These are phyloP conservation scores for Colletotrichum tabaci DNA, from an alignment of 2,329 filamentous ascomycete species.

Conservation along the genomic window DNA sequence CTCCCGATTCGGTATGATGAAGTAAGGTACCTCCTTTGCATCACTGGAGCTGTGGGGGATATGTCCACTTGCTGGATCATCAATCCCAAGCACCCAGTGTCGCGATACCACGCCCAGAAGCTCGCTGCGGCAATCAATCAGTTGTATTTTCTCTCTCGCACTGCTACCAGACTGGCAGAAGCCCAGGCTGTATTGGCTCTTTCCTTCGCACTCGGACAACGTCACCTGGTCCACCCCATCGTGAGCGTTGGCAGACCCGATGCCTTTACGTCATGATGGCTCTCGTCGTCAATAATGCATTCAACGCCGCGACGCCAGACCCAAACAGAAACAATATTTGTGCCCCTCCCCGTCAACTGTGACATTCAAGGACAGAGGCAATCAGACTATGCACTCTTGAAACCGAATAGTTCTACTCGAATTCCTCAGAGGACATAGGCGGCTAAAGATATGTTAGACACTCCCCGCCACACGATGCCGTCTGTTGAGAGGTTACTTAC, in stretches of 20 bases:
- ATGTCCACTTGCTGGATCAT: neutral
- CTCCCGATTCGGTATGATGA: conserved; percentile 80
- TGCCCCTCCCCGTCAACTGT: conserved; percentile 1
- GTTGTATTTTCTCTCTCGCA: conserved; percentile 22
- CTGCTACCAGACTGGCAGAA: conserved; percentile 3
- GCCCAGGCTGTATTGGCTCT: neutral
- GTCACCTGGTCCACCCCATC: neutral
- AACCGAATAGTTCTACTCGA: conserved; percentile 52
- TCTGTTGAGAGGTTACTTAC: conserved; percentile 64
- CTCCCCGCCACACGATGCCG: conserved; percentile 5
- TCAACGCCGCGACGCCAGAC: conserved; percentile 36
- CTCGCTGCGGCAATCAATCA: conserved; percentile 12
- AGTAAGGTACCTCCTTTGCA: conserved; percentile 49
- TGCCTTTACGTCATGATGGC: conserved; percentile 22
- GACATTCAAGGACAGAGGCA: neutral
- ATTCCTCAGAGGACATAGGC: conserved; percentile 62
- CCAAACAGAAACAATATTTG: conserved; percentile 16
- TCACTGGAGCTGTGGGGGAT: neutral
- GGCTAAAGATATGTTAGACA: conserved; percentile 49
- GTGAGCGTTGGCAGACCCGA: conserved; percentile 5
- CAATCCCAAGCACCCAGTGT: neutral
- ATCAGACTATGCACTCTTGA: neutral
- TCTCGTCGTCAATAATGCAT: conserved; percentile 17
- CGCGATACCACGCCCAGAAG: neutral
- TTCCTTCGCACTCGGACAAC: neutral